These are phyloP conservation scores for Aspergillus tamarii DNA, from an alignment of 2,329 filamentous ascomycete species.

Conservation along the genomic window DNA sequence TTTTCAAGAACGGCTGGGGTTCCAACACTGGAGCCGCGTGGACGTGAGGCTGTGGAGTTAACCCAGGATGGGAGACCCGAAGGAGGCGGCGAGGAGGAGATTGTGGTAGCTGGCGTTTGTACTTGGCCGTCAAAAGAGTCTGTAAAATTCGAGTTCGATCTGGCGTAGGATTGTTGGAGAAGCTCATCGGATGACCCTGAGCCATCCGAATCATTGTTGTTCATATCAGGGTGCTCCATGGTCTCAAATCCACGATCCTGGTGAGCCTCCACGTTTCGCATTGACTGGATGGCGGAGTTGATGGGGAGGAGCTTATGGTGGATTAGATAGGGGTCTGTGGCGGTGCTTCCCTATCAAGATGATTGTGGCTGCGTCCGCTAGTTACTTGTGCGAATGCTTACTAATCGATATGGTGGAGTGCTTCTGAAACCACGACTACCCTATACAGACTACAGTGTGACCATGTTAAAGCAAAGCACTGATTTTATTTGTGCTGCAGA, in stretches of 20 bases:
- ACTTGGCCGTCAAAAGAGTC: slow-evolving; percentile 35
- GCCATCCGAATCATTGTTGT: slow-evolving; percentile 44
- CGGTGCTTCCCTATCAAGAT: slow-evolving; percentile 24
- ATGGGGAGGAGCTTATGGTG: slow-evolving; percentile 19
- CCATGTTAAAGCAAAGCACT: background rate
- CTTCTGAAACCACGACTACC: background rate
- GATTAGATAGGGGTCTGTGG: slow-evolving; percentile 31
- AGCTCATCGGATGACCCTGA: slow-evolving; percentile 48
- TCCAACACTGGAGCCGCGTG: slow-evolving; percentile 49
- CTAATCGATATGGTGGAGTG: background rate
- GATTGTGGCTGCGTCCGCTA: background rate
- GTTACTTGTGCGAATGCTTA: background rate
- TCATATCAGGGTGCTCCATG: slow-evolving; percentile 49
- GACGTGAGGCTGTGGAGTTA: slow-evolving; percentile 39
- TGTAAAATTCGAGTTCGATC: slow-evolving; percentile 35
- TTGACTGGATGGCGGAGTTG: slow-evolving; percentile 16
- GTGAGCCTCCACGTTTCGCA: slow-evolving; percentile 24
- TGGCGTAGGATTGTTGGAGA: slow-evolving; percentile 38
- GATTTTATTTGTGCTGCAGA: background rate
- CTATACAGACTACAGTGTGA: background rate
- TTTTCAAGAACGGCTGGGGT: slow-evolving; percentile 47
- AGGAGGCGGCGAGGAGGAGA: slow-evolving; percentile 38
- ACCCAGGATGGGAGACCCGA: slow-evolving; percentile 39
- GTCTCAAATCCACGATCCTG: slow-evolving; percentile 29
- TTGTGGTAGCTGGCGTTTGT: slow-evolving; percentile 35